Base-by-base conservation (phyloP, 305 asterid genomes). In the Solanum hybrid region DNA sequence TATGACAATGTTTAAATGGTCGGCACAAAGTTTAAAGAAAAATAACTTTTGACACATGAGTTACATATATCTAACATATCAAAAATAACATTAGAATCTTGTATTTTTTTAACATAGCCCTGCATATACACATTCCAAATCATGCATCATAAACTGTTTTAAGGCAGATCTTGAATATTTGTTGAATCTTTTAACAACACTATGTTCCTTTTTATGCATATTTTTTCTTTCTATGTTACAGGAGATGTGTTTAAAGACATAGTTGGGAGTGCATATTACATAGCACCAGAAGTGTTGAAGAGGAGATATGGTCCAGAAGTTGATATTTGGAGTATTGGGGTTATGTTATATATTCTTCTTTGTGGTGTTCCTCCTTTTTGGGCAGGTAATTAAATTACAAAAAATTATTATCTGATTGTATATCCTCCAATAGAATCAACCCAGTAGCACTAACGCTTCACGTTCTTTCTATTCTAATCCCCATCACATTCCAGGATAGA, bases 311-410 rank as follows among this genome's bases (percentile, higher is more conserved):
- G 99, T n/a, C 98, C 99, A 22, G 99, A 95, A 80, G 97, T 94
- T 34, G 97, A 95, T 88, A 96, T 96, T n/a, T 96, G 99, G 99
- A 95, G 98, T 42, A 89, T 96, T 88, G 99, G 99, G 2, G 99
- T 96, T 86, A 95, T 96, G 99, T 72, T 96, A 19, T 96, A 95
- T 91, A 96, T 96, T 87, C 96, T 95, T 91, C 98, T 96, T 10
- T 95, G 95, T 75, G 98, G 98, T 42, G 98, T 96, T 90, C 99
- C 99, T 91, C 99, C 99, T 88, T 96, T 95, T 91, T 96, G 99
- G 98, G 98, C 98, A 87, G 98, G 98, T 95, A 91, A 77, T 13
- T 10, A 37, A 81, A 40, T 81, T 26, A 26, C 86, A 81, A 19
- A 85, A 10, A 19, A 3, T 17, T 5, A 51, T 15, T 51, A 78